A percentile compares a stretch with the other conserved stretches of the same genome.
These are phyloP conservation scores for Kodamaea derodonti DNA, from an alignment of 1,139 yeast species.

Conservation along the genomic window DNA sequence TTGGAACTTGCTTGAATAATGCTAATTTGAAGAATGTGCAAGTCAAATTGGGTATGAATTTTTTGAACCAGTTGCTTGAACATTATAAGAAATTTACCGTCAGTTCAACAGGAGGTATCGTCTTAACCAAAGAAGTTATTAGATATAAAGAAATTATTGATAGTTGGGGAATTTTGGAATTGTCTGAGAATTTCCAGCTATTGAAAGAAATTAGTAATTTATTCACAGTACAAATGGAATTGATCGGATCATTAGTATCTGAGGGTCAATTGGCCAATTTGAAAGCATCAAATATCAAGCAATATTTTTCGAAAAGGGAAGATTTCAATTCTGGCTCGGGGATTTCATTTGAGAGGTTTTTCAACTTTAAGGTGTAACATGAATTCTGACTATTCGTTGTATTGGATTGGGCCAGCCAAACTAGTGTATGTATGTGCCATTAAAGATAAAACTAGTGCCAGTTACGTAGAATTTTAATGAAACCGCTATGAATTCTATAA, in stretches of 20 bases:
- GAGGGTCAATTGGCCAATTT: conserved; percentile 77
- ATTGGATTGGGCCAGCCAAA: neutral
- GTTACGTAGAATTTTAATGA: no score
- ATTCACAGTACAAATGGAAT: conserved; percentile 68
- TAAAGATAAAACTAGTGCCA: no score
- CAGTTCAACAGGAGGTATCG: conserved; percentile 78
- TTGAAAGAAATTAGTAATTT: conserved; percentile 81
- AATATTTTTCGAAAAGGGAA: conserved; percentile 66
- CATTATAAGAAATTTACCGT: conserved; percentile 78
- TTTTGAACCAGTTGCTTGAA: conserved; percentile 58
- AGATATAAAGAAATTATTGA: conserved; percentile 74
- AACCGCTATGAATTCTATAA: no score
- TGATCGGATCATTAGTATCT: conserved; percentile 71
- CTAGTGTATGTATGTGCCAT: neutral
- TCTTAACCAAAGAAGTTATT: conserved; percentile 80
- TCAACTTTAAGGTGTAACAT: conserved; percentile 30
- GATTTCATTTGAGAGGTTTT: conserved; percentile 49
- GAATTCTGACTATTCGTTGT: neutral
- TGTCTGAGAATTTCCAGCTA: conserved; percentile 67
- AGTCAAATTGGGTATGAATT: conserved; percentile 55
- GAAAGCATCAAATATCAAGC: conserved; percentile 63
- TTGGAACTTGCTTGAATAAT: conserved; percentile 40
- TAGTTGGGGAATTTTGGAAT: conserved; percentile 60
- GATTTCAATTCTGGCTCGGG: conserved; percentile 61
- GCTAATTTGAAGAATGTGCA: conserved; percentile 53